These are phyloP conservation scores for Bruguiera hainesii DNA, from an alignment of 441 rosid genomes.

Conservation along the genomic window DNA sequence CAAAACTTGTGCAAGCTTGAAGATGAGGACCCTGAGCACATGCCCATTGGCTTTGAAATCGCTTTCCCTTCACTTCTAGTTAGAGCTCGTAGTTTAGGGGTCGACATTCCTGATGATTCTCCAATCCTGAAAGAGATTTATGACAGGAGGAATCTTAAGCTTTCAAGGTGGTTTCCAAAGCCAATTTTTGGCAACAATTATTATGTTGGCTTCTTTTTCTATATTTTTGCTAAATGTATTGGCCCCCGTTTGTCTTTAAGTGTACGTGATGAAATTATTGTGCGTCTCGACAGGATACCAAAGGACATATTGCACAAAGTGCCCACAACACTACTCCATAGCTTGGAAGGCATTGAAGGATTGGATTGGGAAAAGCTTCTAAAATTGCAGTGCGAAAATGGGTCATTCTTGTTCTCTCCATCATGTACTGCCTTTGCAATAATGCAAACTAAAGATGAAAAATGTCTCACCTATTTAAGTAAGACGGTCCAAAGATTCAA, in stretches of 20 bases:
- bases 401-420: conserved; percentile 90
- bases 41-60: conserved; percentile 96
- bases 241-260: neutral
- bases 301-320: conserved; percentile 73
- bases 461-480: conserved; percentile 53
- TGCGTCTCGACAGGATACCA: conserved; percentile 68
- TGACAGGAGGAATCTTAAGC: conserved; percentile 66
- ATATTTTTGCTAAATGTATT: neutral
- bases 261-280: conserved; percentile 33
- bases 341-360: conserved; percentile 86
- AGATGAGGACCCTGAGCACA: conserved; percentile 69
- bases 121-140: conserved; percentile 54
- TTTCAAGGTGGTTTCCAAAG: conserved; percentile 46
- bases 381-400: conserved; percentile 68
- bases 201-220: conserved; percentile 1
- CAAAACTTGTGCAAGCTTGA: conserved; percentile 58
- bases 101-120: conserved; percentile 54
- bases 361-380: conserved; percentile 82
- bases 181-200: conserved; percentile 19
- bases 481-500: conserved; percentile 58
- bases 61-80: conserved; percentile 81
- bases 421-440: conserved; percentile 92
- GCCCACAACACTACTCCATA: conserved; percentile 92
- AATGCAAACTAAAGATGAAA: conserved; percentile 67
- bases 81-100: conserved; percentile 46